A percentile compares a stretch with the other conserved stretches of the same genome.
phyloP scores from a whole-genome alignment of 2,329 filamentous ascomycete species.

The Sarocladium brachiariae region DNA sequence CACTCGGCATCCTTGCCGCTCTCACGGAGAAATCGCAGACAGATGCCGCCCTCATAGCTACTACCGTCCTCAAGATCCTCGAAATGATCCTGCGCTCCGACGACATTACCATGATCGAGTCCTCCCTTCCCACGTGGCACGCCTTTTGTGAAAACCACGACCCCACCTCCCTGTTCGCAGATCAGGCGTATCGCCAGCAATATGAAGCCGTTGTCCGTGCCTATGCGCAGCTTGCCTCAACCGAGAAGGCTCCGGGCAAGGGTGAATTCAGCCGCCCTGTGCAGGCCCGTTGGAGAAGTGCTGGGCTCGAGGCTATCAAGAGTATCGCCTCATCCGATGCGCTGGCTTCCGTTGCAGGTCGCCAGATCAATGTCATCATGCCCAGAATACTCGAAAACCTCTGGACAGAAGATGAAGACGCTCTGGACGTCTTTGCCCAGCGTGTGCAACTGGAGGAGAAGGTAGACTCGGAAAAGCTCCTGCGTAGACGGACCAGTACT shows the following conservation, averaged over 20 bases:
- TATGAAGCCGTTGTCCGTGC: conserved; percentile 75
- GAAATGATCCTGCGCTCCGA: conserved; percentile 74
- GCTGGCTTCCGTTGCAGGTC: conserved; percentile 65
- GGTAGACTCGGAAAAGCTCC: conserved; percentile 54
- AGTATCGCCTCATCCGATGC: conserved; percentile 75
- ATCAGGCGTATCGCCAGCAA: conserved; percentile 73
- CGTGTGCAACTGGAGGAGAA: conserved; percentile 63
- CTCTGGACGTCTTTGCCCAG: conserved; percentile 61
- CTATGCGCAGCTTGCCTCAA: conserved; percentile 75
- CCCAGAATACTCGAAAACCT: conserved; percentile 84
- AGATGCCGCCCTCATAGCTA: conserved; percentile 82
- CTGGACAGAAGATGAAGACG: conserved; percentile 65
- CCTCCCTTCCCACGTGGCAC: conserved; percentile 78
- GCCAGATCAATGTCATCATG: conserved; percentile 71
- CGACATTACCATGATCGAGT: conserved; percentile 89
- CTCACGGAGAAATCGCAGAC: conserved; percentile 89
- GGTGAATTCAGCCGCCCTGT: conserved; percentile 61
- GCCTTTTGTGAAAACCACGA: conserved; percentile 87
- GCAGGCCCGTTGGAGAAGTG: conserved; percentile 69
- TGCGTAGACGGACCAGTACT: conserved; percentile 67
- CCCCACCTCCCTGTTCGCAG: conserved; percentile 73
- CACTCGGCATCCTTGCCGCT: conserved; percentile 82
- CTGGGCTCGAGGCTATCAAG: conserved; percentile 70
- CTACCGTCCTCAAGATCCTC: conserved; percentile 77
- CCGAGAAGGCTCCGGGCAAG: conserved; percentile 45